Conservation (phyloP, 768 basidiomycete genomes). For the Amanita pallidorosea region DNA sequence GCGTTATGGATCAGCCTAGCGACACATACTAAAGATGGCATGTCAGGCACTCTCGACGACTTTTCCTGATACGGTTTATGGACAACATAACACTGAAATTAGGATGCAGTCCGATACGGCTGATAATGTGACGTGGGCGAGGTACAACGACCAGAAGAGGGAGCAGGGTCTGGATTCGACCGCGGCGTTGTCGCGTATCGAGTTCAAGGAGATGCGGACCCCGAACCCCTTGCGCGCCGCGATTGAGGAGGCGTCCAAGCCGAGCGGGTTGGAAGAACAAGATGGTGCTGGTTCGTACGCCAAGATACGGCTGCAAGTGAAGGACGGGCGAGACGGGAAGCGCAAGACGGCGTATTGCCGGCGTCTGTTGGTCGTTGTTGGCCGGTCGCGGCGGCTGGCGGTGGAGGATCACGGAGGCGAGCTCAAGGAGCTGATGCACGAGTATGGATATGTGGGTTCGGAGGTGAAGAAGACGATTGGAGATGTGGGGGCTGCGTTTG, state of each 20-base stretch:
- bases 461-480: slow-evolving; percentile 81
- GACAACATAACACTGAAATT: slow-evolving; percentile 48
- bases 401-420: slow-evolving; percentile 67
- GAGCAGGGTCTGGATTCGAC: neutral
- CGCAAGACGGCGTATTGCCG: neutral
- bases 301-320: slow-evolving; percentile 5
- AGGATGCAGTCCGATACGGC: slow-evolving; percentile 75
- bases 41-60: slow-evolving; percentile 10
- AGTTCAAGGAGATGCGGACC: slow-evolving; percentile 47
- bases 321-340: neutral
- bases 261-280: neutral
- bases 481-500: slow-evolving; percentile 71
- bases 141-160: slow-evolving; percentile 7
- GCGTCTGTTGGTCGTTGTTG: slow-evolving; percentile 53
- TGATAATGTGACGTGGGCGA: slow-evolving; percentile 67
- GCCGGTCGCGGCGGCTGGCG: slow-evolving; percentile 66
- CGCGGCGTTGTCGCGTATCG: slow-evolving; percentile 43
- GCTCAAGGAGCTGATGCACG: slow-evolving; percentile 49
- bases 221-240: slow-evolving; percentile 52
- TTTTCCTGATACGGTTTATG: slow-evolving; percentile 65
- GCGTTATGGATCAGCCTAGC: too few species aligned
- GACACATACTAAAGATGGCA: neutral
- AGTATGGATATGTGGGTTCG: slow-evolving; percentile 39
- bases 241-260: slow-evolving; percentile 29
- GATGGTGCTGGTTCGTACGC: neutral